These are phyloP conservation scores for Paxillus involutus DNA, from an alignment of 768 basidiomycete genomes.

Conservation along the genomic window DNA sequence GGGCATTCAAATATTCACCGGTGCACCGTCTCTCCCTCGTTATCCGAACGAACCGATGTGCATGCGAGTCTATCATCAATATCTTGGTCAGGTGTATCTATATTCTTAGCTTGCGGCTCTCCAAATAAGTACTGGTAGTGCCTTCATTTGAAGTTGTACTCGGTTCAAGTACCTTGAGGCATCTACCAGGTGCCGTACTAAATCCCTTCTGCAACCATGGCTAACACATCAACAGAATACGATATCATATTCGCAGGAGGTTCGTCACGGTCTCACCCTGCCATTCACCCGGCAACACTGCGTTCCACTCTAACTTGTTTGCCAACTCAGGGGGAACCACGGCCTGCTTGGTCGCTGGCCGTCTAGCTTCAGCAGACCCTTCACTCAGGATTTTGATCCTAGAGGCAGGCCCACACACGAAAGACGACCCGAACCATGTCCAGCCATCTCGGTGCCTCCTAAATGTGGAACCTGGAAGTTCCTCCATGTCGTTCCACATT, in stretches of 20 bases:
- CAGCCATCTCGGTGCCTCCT: slow-evolving; percentile 22
- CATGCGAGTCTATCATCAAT: no score
- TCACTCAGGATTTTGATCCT: no score
- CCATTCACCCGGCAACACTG: not conserved
- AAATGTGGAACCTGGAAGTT: slow-evolving; percentile 15
- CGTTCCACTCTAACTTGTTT: not conserved
- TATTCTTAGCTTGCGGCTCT: no score
- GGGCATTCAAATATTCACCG: not conserved
- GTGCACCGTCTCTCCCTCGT: no score
- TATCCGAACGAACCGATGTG: no score
- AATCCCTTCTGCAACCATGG: slow-evolving; percentile 11
- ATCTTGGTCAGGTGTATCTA: not conserved
- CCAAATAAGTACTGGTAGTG: no score
- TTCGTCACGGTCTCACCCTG: slow-evolving; percentile 17
- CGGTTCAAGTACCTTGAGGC: not conserved
- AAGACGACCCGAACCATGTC: slow-evolving; percentile 19
- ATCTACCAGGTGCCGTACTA: no score
- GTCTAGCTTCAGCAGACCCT: no score
- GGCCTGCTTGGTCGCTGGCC: no score
- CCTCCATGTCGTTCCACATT: slow-evolving; percentile 15
- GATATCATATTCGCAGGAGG: slow-evolving; percentile 63
- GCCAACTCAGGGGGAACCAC: slow-evolving; percentile 32
- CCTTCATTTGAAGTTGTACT: not conserved
- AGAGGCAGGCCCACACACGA: slow-evolving; percentile 21
- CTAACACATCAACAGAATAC: slow-evolving; percentile 19